phyloP scores from a whole-genome alignment of 768 basidiomycete species.

The Kwoniella heveanensis region DNA sequence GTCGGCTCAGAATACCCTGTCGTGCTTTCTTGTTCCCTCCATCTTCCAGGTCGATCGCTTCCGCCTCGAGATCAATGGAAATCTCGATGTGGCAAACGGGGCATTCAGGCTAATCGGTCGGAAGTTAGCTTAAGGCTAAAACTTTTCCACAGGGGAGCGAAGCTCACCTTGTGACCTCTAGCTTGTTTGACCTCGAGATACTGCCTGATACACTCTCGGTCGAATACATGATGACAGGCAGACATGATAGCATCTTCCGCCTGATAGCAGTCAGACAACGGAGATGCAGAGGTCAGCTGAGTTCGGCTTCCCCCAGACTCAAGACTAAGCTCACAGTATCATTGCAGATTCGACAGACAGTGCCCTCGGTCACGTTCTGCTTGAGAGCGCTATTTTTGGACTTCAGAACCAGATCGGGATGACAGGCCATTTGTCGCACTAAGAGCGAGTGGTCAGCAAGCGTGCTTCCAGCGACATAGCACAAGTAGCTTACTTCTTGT shows the following conservation, averaged over 20 bases:
- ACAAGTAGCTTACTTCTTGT: conserved; percentile 78
- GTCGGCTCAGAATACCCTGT: conserved; percentile 90
- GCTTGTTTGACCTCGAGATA: conserved; percentile 73
- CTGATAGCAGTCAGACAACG: conserved; percentile 29
- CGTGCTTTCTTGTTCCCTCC: conserved; percentile 61
- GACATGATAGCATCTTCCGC: conserved; percentile 94
- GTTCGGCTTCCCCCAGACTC: not conserved
- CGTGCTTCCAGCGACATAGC: too few relatives aligned
- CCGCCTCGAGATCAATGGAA: conserved; percentile 93
- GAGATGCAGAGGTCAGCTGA: not conserved
- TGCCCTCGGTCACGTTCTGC: conserved; percentile 68
- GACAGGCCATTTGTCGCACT: conserved; percentile 58
- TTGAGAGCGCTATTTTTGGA: conserved; percentile 69
- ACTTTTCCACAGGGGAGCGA: not conserved
- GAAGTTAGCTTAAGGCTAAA: not conserved
- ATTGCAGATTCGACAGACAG: conserved; percentile 91
- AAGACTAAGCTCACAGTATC: conserved; percentile 64
- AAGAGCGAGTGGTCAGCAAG: not conserved
- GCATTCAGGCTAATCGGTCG: conserved; percentile 73
- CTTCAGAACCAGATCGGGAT: conserved; percentile 86
- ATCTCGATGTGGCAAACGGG: conserved; percentile 91
- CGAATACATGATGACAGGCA: conserved; percentile 90
- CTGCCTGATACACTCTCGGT: conserved; percentile 91
- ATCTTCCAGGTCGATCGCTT: conserved; percentile 81
- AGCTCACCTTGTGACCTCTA: conserved; percentile 60